Evolutionary conservation across 2,329 filamentous ascomycete genomes (phyloP), one percentile per base, ranked within the genome.

Genomic region (Byssochlamys sp.): DNA sequence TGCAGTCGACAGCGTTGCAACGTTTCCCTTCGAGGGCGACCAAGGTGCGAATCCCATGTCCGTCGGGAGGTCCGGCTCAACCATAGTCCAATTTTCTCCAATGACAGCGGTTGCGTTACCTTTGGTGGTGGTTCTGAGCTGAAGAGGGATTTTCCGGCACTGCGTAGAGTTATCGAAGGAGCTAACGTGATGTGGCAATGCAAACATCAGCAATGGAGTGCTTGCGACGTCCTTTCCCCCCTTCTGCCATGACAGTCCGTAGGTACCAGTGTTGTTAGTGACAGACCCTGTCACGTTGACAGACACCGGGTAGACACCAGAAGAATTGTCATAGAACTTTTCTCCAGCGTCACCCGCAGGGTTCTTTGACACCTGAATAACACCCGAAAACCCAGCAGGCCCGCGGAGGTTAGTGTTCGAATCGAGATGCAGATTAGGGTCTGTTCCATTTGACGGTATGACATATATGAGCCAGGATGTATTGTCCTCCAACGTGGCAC

Each of bases 301-400:
- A 25, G 81, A 80, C 0, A 80, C 80, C 0, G 91, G 80, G 67
- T 91, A 97, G 0, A 87, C 82, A 10, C 91, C 91, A 26, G 84
- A 84, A 14, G 89, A 85, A 49, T 79, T 78, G 71, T 97, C 92
- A 65, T 91, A 90, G 2, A 89, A 68, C 0, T 75, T 74, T 71
- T 95, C 89, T 0, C 82, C 84, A 25, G 77, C 78, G 19, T 76
- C 74, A 2, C 75, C 75, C 0, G 73, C 67, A 1, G 88, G 84
- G 56, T 90, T 84, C 71, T 96, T 96, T 19, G 88, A 85, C 19
- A 96, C 79, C 67, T 99, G 94, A 9, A 97, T 82, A 0, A 82
- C 81, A 10, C 94, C 94, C 55, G 82, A 83, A 72, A 94, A 97
- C 0, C 82, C 81, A 2, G 77, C 76, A 27, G 80, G 80, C 1